Evolutionary conservation across 441 rosid genomes (phyloP).

Genomic region (Raphanus hybrid): DNA sequence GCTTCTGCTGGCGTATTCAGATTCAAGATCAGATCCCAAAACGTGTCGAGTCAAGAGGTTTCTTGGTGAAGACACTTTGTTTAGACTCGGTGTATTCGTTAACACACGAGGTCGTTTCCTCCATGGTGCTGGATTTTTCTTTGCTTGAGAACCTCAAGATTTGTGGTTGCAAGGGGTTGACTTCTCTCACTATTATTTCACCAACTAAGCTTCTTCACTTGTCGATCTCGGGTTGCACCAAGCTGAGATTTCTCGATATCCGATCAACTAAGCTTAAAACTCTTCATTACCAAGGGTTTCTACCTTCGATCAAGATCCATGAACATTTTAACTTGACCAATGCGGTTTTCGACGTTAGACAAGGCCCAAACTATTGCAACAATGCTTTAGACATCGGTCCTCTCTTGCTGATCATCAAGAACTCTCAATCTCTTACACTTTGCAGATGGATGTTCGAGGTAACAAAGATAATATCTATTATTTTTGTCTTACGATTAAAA

Average conservation of each 20-base stretch:
- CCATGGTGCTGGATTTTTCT: slow-evolving; percentile 49
- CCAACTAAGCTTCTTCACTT: slow-evolving; percentile 51
- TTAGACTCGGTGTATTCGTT: slow-evolving; percentile 49
- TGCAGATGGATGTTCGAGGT: slow-evolving; percentile 74
- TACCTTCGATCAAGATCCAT: slow-evolving; percentile 55
- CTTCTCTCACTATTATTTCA: slow-evolving; percentile 53
- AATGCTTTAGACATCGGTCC: slow-evolving; percentile 42
- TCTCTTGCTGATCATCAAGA: slow-evolving; percentile 57
- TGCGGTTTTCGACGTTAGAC: slow-evolving; percentile 55
- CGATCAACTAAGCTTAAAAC: slow-evolving; percentile 52
- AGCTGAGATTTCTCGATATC: slow-evolving; percentile 47
- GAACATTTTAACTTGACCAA: slow-evolving; percentile 58
- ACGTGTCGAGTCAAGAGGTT: slow-evolving; percentile 24
- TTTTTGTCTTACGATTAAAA: background rate
- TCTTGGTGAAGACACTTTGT: slow-evolving; percentile 56
- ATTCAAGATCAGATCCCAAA: slow-evolving; percentile 30
- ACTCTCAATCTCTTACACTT: slow-evolving; percentile 53
- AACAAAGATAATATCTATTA: slow-evolving; percentile 8
- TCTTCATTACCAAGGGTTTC: slow-evolving; percentile 48
- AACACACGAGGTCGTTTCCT: slow-evolving; percentile 54
- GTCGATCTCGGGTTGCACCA: slow-evolving; percentile 53
- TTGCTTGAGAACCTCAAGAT: slow-evolving; percentile 60
- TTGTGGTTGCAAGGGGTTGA: slow-evolving; percentile 46
- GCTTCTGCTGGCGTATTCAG: slow-evolving; percentile 48
- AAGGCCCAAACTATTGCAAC: slow-evolving; percentile 43